Conservation (phyloP, 805 yeast species). For the Wickerhamiella spandovensis region DNA sequence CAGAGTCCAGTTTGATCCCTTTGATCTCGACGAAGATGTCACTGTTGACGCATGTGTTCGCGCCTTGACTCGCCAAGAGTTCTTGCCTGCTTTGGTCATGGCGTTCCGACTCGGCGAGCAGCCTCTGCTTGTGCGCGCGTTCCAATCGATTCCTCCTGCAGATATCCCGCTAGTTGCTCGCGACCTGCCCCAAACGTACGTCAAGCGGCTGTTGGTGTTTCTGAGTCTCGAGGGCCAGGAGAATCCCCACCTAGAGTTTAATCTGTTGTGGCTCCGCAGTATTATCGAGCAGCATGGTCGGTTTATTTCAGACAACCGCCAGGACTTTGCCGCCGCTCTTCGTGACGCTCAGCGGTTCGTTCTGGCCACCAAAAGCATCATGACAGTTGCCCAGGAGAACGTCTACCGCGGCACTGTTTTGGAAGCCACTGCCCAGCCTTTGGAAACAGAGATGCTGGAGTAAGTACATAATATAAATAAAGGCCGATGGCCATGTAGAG, state of each 20-base stretch:
- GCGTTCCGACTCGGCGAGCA: conserved; percentile 82
- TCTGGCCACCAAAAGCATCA: conserved; percentile 19
- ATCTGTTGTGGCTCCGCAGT: conserved; percentile 65
- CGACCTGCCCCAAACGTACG: conserved; percentile 68
- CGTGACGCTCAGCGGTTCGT: conserved; percentile 59
- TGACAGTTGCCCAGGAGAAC: conserved; percentile 14
- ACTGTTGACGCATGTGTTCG: conserved; percentile 68
- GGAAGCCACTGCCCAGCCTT: neutral
- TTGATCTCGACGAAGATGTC: conserved; percentile 82
- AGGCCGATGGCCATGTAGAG: neutral
- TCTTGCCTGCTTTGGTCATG: conserved; percentile 74
- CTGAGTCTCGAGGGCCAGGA: conserved; percentile 55
- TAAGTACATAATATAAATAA: neutral
- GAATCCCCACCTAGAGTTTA: conserved; percentile 74
- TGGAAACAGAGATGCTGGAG: neutral
- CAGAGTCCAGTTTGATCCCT: conserved; percentile 69
- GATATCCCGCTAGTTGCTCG: conserved; percentile 55
- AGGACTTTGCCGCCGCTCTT: conserved; percentile 47
- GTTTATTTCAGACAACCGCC: conserved; percentile 49
- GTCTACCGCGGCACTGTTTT: conserved; percentile 7
- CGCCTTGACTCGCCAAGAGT: conserved; percentile 45
- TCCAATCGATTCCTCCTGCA: conserved; percentile 55
- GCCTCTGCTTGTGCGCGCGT: conserved; percentile 56
- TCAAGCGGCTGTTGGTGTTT: conserved; percentile 51
- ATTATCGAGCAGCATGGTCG: conserved; percentile 64